Conservation (phyloP, 73 alveolate species). For the Paramecium tetraurelia region DNA sequence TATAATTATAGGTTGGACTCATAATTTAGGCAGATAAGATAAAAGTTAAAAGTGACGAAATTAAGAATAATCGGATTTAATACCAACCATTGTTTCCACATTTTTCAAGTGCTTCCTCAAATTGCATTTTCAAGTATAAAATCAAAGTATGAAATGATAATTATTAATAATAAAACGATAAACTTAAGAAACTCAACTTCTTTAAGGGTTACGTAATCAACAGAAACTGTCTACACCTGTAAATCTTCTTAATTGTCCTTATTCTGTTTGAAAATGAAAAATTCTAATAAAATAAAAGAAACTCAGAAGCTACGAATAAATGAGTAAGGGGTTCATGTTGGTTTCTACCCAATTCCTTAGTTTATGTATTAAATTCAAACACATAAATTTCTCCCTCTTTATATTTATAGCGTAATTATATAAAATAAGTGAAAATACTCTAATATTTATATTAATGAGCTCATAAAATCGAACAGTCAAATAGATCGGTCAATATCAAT, state of each 20-base stretch:
- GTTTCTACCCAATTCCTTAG: not conserved
- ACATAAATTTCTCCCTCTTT: not conserved
- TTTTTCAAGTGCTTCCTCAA: conserved; percentile 3
- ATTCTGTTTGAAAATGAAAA: not conserved
- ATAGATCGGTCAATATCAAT: conserved; percentile 7
- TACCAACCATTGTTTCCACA: conserved; percentile 8
- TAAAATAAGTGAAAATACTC: not conserved
- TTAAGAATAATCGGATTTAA: not conserved
- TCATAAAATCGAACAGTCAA: not conserved
- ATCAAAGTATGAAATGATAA: not conserved
- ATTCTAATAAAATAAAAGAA: not conserved
- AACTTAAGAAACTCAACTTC: not conserved
- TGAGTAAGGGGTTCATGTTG: not conserved
- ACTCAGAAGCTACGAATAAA: not conserved
- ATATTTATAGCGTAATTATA: not conserved
- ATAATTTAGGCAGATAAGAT: not conserved
- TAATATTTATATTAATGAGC: not conserved
- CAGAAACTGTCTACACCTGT: not conserved
- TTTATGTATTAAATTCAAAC: not conserved
- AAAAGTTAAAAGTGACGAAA: not conserved
- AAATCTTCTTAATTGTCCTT: not conserved
- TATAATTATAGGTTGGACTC: conserved; percentile 15
- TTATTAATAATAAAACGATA: not conserved
- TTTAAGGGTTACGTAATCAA: not conserved
- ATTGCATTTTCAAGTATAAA: not conserved